Base-by-base conservation (phyloP, 2,329 filamentous ascomycete genomes). In the Claviceps capensis region DNA sequence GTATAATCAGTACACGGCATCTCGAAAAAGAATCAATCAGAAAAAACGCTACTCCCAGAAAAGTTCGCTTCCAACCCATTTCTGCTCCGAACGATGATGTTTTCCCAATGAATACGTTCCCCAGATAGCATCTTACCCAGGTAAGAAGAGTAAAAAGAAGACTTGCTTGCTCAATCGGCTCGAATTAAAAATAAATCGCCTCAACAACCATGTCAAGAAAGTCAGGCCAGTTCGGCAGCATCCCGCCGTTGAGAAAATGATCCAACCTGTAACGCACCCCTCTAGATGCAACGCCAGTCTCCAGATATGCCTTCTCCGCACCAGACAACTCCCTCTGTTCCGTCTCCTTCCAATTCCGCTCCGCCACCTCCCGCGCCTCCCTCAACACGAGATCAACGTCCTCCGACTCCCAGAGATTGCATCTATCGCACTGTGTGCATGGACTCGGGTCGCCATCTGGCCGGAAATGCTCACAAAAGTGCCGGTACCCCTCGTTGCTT, bases 401-500 rank as follows among this genome's bases (percentile, higher is more conserved):
- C 63, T 90, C 86, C 51, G 82, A 77, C 68, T 90, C 85, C 70
- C 83, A 86, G 11, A 91, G 74, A 62, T 89, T 88, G 67, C 86
- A 91, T 60, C 81, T 82, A 43, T 83, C 82, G 69, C 93, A 97
- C 65, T 94, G 82, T 1, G 67, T 74, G 65, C 93, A 98, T 14
- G 75, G 73, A 14, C 79, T 77, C 19, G 75, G 72, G 48, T 90
- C 88, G 0, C 85, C 87, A 55, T 86, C 78, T 9, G 87, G 84
- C 8, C 93, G 79, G 66, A 97, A 97, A 68, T 97, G 93, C 64
- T 95, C 86, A 65, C 93, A 98, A 63, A 96, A 98, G 67, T 98
- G 93, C 41, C 82, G 77, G 67, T 98, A 97, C 0, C 91, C 90
- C 64, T 90, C 84, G 48, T 78, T 72, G 52, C 74, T 72, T 47